A percentile compares a stretch with the other conserved stretches of the same genome.
Evolutionary conservation across 164 flowering plant species (phyloP).

Genomic region (Magnolia sinica): DNA sequence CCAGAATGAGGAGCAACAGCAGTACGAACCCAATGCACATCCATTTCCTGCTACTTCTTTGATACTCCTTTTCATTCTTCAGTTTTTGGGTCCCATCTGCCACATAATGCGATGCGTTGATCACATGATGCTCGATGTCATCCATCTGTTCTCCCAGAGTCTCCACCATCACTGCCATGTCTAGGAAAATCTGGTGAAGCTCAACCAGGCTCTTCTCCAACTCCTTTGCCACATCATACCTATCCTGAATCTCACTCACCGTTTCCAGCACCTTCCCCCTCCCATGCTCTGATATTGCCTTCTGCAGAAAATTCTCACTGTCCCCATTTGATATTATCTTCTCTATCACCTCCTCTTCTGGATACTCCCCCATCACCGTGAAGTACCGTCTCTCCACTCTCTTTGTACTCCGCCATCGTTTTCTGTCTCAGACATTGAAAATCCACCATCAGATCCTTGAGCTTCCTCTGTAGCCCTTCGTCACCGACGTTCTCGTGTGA

Average conservation of each 20-base stretch:
- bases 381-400: conserved; percentile 68
- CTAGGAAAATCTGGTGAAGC: conserved; percentile 28
- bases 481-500: conserved; percentile 58
- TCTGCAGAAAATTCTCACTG: conserved; percentile 48
- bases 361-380: conserved; percentile 72
- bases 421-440: conserved; percentile 65
- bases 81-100: conserved; percentile 25
- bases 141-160: conserved; percentile 29
- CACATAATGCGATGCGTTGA: conserved; percentile 19
- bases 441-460: conserved; percentile 79
- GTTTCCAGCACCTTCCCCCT: conserved; percentile 26
- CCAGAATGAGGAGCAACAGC: conserved; percentile 48
- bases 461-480: conserved; percentile 72
- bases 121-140: conserved; percentile 25
- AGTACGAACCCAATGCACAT: conserved; percentile 57
- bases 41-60: conserved; percentile 28
- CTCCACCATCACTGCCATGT: conserved; percentile 34
- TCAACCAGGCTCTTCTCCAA: conserved; percentile 27
- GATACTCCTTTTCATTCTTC: conserved; percentile 17
- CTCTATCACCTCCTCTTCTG: conserved; percentile 69
- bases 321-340: conserved; percentile 53
- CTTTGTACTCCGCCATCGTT: conserved; percentile 75
- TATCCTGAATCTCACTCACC: conserved; percentile 25
- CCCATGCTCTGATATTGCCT: conserved; percentile 47
- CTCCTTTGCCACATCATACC: conserved; percentile 32